Percentiles rank a stretch among this genome's conserved stretches.
Conservation (phyloP, 139 green algal genomes). For the Chlamydomonas applanata region DNA sequence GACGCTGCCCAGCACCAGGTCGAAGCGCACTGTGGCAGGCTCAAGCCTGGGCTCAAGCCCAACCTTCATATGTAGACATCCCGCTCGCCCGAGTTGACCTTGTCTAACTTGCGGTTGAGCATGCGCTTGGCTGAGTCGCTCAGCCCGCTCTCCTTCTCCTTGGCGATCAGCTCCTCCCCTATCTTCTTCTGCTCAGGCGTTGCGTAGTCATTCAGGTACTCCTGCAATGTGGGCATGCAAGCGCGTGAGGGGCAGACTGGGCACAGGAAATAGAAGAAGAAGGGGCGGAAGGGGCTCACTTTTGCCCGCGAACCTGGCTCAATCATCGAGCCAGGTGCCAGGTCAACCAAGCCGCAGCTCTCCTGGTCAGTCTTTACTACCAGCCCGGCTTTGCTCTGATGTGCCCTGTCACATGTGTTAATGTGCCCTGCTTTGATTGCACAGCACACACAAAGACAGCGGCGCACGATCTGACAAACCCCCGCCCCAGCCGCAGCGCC, state of each 20-base stretch:
- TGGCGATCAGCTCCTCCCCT: constrained; percentile 31
- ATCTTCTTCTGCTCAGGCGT: constrained; percentile 43
- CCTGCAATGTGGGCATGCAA: constrained; percentile 26
- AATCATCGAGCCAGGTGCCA: neutral
- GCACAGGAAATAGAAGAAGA: neutral
- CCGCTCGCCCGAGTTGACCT: constrained; percentile 59
- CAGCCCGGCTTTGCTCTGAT: too few species aligned
- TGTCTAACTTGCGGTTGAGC: constrained; percentile 56
- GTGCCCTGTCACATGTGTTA: too few species aligned
- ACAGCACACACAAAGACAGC: too few species aligned
- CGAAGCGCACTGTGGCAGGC: too few species aligned
- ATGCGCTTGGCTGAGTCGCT: constrained; percentile 43
- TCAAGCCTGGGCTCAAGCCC: too few species aligned
- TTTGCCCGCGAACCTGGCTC: neutral
- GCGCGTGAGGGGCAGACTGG: neutral
- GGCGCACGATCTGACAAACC: too few species aligned
- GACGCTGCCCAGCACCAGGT: too few species aligned
- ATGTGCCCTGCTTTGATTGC: too few species aligned
- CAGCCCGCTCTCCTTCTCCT: constrained; percentile 32
- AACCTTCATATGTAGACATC: constrained; percentile 63
- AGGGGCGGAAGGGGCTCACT: neutral
- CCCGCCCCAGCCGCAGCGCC: too few species aligned
- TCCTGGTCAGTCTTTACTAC: too few species aligned
- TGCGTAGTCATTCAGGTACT: constrained; percentile 71
- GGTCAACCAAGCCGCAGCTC: neutral